These are phyloP conservation scores for Cyclotella choctawhatcheeana DNA, from an alignment of 108 stramenopile species.

Conservation along the genomic window DNA sequence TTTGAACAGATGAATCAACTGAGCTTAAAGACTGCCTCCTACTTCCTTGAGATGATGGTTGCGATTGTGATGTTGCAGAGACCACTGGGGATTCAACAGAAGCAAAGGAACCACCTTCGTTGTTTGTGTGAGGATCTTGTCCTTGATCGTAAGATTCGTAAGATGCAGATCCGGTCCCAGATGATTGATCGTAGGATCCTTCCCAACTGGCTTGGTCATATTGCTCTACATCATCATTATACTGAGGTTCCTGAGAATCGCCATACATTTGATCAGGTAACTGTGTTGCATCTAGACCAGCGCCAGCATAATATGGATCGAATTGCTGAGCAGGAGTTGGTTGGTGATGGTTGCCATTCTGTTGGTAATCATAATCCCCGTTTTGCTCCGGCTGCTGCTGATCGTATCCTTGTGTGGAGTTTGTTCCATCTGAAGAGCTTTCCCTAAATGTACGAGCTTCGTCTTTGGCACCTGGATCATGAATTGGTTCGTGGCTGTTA, in stretches of 20 bases:
- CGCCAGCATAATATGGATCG: constrained; percentile 44
- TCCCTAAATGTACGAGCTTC: constrained; percentile 42
- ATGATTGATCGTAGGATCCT: constrained; percentile 24
- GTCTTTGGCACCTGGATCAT: constrained; percentile 49
- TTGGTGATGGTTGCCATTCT: constrained; percentile 22
- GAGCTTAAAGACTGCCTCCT: constrained; percentile 1
- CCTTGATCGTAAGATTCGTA: constrained; percentile 6
- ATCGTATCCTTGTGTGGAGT: background rate
- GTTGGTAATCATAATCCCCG: constrained; percentile 4
- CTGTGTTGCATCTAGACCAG: constrained; percentile 46
- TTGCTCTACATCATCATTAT: background rate
- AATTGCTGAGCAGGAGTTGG: constrained; percentile 40
- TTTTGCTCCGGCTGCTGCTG: background rate
- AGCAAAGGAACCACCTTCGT: constrained; percentile 7
- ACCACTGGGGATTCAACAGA: too few species aligned
- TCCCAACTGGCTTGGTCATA: constrained; percentile 20
- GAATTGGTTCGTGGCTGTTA: constrained; percentile 47
- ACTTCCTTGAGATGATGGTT: background rate
- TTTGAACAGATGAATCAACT: constrained; percentile 14
- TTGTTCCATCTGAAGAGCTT: constrained; percentile 19
- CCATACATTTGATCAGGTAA: constrained; percentile 52
- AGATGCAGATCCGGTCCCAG: constrained; percentile 20
- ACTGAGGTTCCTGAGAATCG: constrained; percentile 36
- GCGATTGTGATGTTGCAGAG: too few species aligned
- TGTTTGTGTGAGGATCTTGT: background rate